A percentile compares a stretch with the other conserved stretches of the same genome.
Evolutionary conservation across 2,329 filamentous ascomycete species (phyloP).

Genomic region (Onygena corvina): DNA sequence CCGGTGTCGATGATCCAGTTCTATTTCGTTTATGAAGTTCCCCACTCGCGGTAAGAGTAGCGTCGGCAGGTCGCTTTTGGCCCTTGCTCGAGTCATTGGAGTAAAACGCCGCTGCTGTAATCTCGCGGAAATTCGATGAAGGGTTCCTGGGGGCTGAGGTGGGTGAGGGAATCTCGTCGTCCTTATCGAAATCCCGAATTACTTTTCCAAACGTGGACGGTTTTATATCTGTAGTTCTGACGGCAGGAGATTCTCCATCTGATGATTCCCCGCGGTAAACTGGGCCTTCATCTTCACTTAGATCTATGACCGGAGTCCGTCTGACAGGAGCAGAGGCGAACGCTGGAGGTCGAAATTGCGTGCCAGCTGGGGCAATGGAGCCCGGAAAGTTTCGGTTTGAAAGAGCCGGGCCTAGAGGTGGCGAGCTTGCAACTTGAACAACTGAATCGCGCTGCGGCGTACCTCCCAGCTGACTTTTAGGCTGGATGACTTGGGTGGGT

Average conservation of each 20-base stretch:
- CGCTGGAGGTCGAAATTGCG: slow-evolving; percentile 49
- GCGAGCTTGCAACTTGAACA: slow-evolving; percentile 82
- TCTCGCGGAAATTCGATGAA: slow-evolving; percentile 32
- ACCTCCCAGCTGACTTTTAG: slow-evolving; percentile 19
- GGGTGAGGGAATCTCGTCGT: slow-evolving; percentile 31
- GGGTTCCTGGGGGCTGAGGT: slow-evolving; percentile 20
- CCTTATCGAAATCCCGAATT: slow-evolving; percentile 29
- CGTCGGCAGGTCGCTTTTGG: slow-evolving; percentile 21
- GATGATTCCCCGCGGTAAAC: slow-evolving; percentile 52
- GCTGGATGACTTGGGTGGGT: slow-evolving; percentile 47
- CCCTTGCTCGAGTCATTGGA: slow-evolving; percentile 22
- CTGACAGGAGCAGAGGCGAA: slow-evolving; percentile 30
- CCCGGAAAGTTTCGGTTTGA: slow-evolving; percentile 38
- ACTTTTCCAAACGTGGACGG: slow-evolving; percentile 45
- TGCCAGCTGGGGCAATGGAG: slow-evolving; percentile 64
- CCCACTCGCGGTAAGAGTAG: slow-evolving; percentile 31
- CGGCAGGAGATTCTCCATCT: slow-evolving; percentile 45
- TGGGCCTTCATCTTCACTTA: slow-evolving; percentile 45
- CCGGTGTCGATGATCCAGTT: background rate
- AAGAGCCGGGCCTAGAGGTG: slow-evolving; percentile 50
- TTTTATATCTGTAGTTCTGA: slow-evolving; percentile 46
- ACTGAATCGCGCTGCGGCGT: slow-evolving; percentile 25
- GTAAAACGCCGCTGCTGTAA: slow-evolving; percentile 34
- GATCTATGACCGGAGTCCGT: slow-evolving; percentile 33
- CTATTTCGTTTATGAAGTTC: slow-evolving; percentile 1